These are phyloP conservation scores for Breynia disticha DNA, from an alignment of 441 rosid species.

Conservation along the genomic window DNA sequence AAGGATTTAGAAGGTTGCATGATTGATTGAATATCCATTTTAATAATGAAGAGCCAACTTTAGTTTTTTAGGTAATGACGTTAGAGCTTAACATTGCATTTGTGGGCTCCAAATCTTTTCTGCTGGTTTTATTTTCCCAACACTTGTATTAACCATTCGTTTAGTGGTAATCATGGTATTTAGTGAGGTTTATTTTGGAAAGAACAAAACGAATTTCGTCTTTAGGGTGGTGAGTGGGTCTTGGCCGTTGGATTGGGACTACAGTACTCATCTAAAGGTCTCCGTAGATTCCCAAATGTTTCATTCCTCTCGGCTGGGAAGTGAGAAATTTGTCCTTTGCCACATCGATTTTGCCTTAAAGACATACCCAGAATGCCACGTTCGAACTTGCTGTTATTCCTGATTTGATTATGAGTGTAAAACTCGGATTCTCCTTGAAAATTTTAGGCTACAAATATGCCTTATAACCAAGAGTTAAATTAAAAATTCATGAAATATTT, in stretches of 20 bases:
- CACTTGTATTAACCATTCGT: constrained; percentile 3
- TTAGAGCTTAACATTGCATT: constrained; percentile 23
- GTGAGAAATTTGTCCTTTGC: constrained; percentile 13
- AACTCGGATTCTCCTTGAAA: no score
- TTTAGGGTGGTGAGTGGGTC: no score
- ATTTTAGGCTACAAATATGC: no score
- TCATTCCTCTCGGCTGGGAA: constrained; percentile 19
- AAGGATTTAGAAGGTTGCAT: constrained; percentile 25
- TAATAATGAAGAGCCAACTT: constrained; percentile 30
- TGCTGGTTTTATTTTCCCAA: constrained; percentile 15
- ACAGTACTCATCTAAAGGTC: constrained; percentile 9
- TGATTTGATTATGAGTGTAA: no score
- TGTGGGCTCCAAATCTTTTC: constrained; percentile 28
- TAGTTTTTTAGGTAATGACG: constrained; percentile 22
- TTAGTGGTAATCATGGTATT: background rate
- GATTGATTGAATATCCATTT: no score
- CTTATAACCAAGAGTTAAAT: no score
- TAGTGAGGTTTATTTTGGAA: no score
- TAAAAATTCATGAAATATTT: no score
- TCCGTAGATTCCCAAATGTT: constrained; percentile 13
- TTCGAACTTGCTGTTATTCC: background rate
- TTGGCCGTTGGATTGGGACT: constrained; percentile 21
- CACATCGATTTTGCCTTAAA: constrained; percentile 6
- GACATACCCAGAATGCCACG: constrained; percentile 19
- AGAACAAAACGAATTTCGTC: no score